phyloP scores from a whole-genome alignment of 2,329 filamentous ascomycete species.

The Colletotrichum sp. region DNA sequence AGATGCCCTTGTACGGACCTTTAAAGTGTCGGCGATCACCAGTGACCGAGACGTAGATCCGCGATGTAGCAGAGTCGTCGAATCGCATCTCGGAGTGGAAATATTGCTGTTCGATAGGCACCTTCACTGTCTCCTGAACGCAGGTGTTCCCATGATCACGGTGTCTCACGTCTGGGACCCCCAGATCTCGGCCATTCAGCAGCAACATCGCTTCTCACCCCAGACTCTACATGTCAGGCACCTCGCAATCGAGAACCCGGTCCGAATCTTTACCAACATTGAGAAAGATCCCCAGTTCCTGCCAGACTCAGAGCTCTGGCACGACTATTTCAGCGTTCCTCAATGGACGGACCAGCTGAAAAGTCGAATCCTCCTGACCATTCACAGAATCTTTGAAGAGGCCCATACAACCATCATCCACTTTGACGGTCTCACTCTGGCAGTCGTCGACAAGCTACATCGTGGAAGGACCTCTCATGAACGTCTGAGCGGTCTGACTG shows the following conservation, averaged over 20 bases:
- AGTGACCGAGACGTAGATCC: too few relatives aligned
- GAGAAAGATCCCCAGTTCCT: too few relatives aligned
- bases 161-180: too few relatives aligned
- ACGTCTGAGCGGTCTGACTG: not conserved
- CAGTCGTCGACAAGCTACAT: not conserved
- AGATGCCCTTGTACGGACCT: too few relatives aligned
- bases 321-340: not conserved
- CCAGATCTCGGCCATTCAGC: too few relatives aligned
- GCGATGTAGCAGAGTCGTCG: too few relatives aligned
- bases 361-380: not conserved
- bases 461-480: not conserved
- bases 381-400: not conserved
- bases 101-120: too few relatives aligned
- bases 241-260: not conserved
- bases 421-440: not conserved
- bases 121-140: too few relatives aligned
- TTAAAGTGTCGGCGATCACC: too few relatives aligned
- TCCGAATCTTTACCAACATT: not conserved
- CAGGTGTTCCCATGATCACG: too few relatives aligned
- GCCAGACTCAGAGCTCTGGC: not conserved
- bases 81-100: too few relatives aligned
- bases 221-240: not conserved
- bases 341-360: not conserved
- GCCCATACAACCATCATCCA: not conserved
- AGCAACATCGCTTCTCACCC: too few relatives aligned